A percentile compares a stretch with the other conserved stretches of the same genome.
Evolutionary conservation across 768 basidiomycete species (phyloP).

Genomic region (Russula emetica): DNA sequence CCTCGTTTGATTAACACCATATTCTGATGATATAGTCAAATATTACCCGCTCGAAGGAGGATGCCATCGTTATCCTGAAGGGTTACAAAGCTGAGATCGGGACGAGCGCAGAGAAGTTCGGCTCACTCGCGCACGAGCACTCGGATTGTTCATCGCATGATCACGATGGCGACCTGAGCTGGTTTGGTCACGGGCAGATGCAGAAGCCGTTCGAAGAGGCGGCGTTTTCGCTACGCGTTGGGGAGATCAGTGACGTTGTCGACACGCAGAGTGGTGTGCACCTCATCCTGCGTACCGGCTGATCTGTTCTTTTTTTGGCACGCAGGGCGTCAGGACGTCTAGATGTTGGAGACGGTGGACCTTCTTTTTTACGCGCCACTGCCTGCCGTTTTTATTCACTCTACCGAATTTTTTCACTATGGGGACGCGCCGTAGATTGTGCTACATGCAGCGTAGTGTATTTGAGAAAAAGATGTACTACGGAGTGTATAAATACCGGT

Average conservation of each 20-base stretch:
- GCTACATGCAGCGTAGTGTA: neutral
- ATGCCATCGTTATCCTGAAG: slow-evolving; percentile 78
- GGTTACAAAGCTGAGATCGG: slow-evolving; percentile 60
- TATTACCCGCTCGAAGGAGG: slow-evolving; percentile 83
- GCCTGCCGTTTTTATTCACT: no score
- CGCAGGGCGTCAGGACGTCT: neutral
- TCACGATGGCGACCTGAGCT: slow-evolving; percentile 82
- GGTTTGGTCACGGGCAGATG: slow-evolving; percentile 86
- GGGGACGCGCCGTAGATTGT: neutral
- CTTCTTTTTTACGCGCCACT: no score
- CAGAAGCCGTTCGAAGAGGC: slow-evolving; percentile 97
- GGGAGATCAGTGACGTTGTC: slow-evolving; percentile 76
- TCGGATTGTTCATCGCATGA: slow-evolving; percentile 89
- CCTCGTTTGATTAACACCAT: neutral
- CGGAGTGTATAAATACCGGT: neutral
- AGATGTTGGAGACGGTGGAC: no score
- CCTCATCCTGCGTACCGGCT: slow-evolving; percentile 82
- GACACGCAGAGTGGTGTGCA: slow-evolving; percentile 95
- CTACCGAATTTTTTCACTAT: neutral
- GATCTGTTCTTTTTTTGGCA: slow-evolving; percentile 29
- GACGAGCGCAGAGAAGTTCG: slow-evolving; percentile 55
- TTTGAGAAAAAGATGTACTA: neutral
- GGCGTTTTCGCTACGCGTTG: slow-evolving; percentile 64
- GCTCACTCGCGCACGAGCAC: slow-evolving; percentile 64
- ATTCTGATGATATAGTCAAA: slow-evolving; percentile 42